These are phyloP conservation scores for Incumbomyces delicatus DNA, from an alignment of 2,329 filamentous ascomycete species.

Conservation along the genomic window DNA sequence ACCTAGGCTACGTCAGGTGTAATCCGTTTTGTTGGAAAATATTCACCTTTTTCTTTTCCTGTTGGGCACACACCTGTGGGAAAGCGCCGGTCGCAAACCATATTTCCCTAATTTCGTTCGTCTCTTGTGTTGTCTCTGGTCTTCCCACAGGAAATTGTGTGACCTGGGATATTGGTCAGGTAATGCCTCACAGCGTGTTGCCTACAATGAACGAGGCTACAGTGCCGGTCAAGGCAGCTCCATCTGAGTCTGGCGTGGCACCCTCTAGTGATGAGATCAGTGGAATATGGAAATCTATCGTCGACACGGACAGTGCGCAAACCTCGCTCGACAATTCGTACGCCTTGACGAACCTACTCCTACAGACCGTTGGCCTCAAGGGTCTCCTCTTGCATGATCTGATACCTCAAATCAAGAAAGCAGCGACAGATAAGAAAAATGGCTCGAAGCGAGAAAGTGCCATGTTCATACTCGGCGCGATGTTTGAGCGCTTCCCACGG, in stretches of 20 bases:
- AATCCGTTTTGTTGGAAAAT: too few species aligned
- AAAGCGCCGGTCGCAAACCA: slow-evolving; percentile 5
- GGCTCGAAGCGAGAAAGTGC: slow-evolving; percentile 75
- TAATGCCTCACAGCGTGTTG: slow-evolving; percentile 6
- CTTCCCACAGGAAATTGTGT: too few species aligned
- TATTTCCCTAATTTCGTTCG: neutral
- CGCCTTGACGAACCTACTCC: slow-evolving; percentile 52
- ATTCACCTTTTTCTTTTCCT: too few species aligned
- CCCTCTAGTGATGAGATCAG: slow-evolving; percentile 58
- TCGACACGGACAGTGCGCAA: slow-evolving; percentile 58
- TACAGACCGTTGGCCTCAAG: slow-evolving; percentile 55
- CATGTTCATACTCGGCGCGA: slow-evolving; percentile 86
- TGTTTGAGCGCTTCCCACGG: slow-evolving; percentile 81
- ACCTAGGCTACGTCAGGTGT: too few species aligned
- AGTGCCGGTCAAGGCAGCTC: slow-evolving; percentile 33
- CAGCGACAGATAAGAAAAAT: slow-evolving; percentile 88
- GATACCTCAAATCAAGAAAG: slow-evolving; percentile 59
- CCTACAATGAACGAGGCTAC: slow-evolving; percentile 21
- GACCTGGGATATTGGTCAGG: neutral
- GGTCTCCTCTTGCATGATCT: slow-evolving; percentile 54
- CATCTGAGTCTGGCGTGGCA: slow-evolving; percentile 33
- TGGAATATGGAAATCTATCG: slow-evolving; percentile 56
- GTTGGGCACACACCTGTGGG: neutral
- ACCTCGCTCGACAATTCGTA: slow-evolving; percentile 60
- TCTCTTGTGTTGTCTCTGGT: neutral